Evolutionary conservation across 1,139 yeast species (phyloP).

Genomic region (Pichia norvegensis): DNA sequence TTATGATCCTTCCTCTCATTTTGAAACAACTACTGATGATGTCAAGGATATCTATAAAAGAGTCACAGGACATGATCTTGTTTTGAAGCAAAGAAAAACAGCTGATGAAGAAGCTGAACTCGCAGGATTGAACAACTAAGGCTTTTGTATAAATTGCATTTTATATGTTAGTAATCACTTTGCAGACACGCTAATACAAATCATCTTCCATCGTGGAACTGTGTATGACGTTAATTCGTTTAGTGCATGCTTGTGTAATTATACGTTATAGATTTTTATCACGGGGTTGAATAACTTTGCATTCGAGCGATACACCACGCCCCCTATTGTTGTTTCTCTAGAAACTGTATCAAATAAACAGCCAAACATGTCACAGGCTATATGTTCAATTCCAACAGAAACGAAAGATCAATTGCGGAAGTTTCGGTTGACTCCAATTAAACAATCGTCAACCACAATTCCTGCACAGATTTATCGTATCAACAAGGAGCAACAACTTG

Average conservation of each 20-base stretch:
- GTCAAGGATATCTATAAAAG: slow-evolving; percentile 90
- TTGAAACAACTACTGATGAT: slow-evolving; percentile 93
- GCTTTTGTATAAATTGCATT: not conserved
- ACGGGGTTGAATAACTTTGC: no score
- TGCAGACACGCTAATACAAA: not conserved
- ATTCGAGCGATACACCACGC: no score
- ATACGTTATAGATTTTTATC: no score
- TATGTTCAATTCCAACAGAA: slow-evolving; percentile 60
- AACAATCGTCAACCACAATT: slow-evolving; percentile 48
- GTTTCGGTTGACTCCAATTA: slow-evolving; percentile 24
- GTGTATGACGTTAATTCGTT: no score
- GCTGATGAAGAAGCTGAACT: slow-evolving; percentile 52
- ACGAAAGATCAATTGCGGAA: slow-evolving; percentile 57
- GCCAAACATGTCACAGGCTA: slow-evolving; percentile 31
- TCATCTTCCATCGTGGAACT: no score
- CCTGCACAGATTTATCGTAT: slow-evolving; percentile 59
- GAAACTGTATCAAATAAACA: not conserved
- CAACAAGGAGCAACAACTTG: slow-evolving; percentile 53
- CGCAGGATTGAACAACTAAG: slow-evolving; percentile 23
- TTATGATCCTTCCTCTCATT: slow-evolving; percentile 92
- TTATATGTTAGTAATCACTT: not conserved
- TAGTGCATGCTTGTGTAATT: no score
- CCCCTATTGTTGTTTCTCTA: no score
- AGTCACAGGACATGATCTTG: slow-evolving; percentile 87
- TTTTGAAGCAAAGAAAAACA: slow-evolving; percentile 64